Percentiles rank a stretch among this genome's conserved stretches.
Evolutionary conservation across 208 protist genomes (phyloP).

Genomic region (Novymonas esmeraldas): DNA sequence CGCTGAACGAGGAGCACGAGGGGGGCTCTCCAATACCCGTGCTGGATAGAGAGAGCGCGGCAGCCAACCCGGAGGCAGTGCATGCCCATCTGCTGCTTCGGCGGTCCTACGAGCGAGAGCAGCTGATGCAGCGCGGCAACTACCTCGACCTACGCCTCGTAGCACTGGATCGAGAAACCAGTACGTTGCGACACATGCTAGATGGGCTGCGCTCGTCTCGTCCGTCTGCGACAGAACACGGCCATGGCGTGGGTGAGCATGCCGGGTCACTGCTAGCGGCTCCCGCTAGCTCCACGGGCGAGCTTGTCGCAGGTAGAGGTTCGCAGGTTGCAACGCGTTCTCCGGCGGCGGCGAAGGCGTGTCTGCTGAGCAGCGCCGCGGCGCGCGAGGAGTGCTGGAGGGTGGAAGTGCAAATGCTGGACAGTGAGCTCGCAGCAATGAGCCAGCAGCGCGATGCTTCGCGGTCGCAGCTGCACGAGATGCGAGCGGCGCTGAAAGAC

Average conservation of each 20-base stretch:
- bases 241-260: neutral
- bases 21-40: constrained; percentile 2
- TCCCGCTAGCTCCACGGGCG: constrained; percentile 1
- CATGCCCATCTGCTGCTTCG: constrained; percentile 75
- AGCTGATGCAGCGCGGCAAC: constrained; percentile 76
- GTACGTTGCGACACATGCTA: constrained; percentile 57
- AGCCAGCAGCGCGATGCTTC: constrained; percentile 22
- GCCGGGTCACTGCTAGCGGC: neutral
- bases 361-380: constrained; percentile 13
- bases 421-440: constrained; percentile 33
- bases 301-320: no score
- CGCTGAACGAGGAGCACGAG: constrained; percentile 31
- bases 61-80: constrained; percentile 48
- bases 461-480: constrained; percentile 23
- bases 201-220: constrained; percentile 35
- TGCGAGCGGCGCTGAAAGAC: constrained; percentile 29
- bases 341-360: constrained; percentile 8
- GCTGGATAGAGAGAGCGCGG: constrained; percentile 5
- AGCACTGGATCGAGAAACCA: constrained; percentile 59
- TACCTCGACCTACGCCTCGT: constrained; percentile 76
- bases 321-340: neutral
- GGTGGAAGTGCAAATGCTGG: constrained; percentile 34
- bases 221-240: neutral
- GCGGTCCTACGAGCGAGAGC: constrained; percentile 66
- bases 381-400: constrained; percentile 22